A percentile compares a stretch with the other conserved stretches of the same genome.
These are phyloP conservation scores for Botrytis porri DNA, from an alignment of 2,329 filamentous ascomycete species.

Conservation along the genomic window DNA sequence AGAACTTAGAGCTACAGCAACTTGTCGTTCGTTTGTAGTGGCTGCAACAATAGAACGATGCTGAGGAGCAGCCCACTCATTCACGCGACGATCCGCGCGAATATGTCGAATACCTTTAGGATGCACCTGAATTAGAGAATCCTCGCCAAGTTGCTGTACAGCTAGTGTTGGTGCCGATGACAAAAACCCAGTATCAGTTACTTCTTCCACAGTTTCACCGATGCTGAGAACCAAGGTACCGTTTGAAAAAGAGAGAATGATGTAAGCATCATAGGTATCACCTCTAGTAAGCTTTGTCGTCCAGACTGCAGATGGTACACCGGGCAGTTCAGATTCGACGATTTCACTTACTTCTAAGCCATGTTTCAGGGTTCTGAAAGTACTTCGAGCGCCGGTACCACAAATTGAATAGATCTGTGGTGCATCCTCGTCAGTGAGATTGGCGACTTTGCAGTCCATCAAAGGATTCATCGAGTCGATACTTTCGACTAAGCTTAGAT, in stretches of 20 bases:
- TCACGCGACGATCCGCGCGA: conserved; percentile 69
- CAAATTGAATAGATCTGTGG: conserved; percentile 95
- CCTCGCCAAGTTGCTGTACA: conserved; percentile 90
- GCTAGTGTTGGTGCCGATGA: conserved; percentile 85
- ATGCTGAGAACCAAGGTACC: conserved; percentile 91
- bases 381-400: conserved; percentile 82
- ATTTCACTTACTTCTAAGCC: conserved; percentile 92
- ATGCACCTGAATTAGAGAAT: conserved; percentile 90
- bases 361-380: conserved; percentile 88
- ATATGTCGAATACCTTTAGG: conserved; percentile 96
- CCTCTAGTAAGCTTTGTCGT: conserved; percentile 80
- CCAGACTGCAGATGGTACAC: conserved; percentile 90
- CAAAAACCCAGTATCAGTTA: conserved; percentile 89
- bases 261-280: conserved; percentile 90
- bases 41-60: conserved; percentile 95
- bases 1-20: conserved; percentile 89
- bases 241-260: conserved; percentile 89
- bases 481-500: conserved; percentile 79
- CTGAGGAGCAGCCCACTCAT: conserved; percentile 90
- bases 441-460: conserved; percentile 86
- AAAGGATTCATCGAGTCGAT: conserved; percentile 88
- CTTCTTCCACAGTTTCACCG: conserved; percentile 94
- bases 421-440: conserved; percentile 86
- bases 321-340: conserved; percentile 87
- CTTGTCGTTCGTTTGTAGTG: conserved; percentile 87